A percentile compares a stretch with the other conserved stretches of the same genome.
phyloP scores from a whole-genome alignment of 163 green algal genomes.

The Scenedesmus sp. region DNA sequence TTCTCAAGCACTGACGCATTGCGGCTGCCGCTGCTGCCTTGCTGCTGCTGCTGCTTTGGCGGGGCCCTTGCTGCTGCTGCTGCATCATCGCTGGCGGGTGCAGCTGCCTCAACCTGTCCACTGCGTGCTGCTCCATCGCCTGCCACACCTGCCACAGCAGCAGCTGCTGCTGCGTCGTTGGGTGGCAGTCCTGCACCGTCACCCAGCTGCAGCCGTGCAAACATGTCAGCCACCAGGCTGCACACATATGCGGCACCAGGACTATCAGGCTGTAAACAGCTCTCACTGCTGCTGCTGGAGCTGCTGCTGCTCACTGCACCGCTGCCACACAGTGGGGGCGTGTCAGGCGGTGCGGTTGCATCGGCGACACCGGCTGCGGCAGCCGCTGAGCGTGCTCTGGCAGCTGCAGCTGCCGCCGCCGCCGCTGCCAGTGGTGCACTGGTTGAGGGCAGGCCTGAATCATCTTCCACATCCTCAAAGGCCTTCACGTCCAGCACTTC shows the following conservation, averaged over 20 bases:
- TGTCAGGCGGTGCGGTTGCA: neutral
- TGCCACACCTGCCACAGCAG: no score
- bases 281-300: neutral
- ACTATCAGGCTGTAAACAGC: neutral
- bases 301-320: constrained; percentile 10
- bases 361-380: neutral
- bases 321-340: neutral
- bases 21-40: neutral
- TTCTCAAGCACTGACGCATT: neutral
- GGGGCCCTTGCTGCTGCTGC: neutral
- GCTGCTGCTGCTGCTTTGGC: constrained; percentile 32
- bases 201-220: neutral
- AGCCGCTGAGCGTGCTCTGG: neutral
- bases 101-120: neutral
- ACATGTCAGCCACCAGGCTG: constrained; percentile 2
- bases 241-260: neutral
- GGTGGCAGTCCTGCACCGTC: neutral
- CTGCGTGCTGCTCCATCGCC: neutral
- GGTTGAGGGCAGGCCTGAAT: neutral
- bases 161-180: neutral
- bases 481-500: neutral
- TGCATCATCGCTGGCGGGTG: no score
- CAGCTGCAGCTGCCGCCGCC: neutral
- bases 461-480: neutral
- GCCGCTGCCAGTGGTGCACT: neutral